A percentile compares a stretch with the other conserved stretches of the same genome.
Evolutionary conservation across 768 basidiomycete genomes (phyloP).

Genomic region (Dioszegia aurantiaca): DNA sequence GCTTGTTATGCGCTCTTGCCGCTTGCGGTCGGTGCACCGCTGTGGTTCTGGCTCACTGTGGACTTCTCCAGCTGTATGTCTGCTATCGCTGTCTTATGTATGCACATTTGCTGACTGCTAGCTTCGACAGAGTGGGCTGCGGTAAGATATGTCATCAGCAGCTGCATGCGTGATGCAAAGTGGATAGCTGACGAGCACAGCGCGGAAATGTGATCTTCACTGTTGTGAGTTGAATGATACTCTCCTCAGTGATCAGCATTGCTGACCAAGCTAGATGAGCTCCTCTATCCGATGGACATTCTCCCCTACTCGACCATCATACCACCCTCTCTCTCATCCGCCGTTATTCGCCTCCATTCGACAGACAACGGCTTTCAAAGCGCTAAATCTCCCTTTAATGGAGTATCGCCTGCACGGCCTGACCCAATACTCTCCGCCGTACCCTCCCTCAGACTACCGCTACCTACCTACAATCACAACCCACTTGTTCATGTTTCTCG

Average conservation of each 20-base stretch:
- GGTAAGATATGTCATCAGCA: neutral
- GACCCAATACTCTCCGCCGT: constrained; percentile 9
- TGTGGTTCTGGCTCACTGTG: constrained; percentile 9
- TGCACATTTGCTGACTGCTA: neutral
- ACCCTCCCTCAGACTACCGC: neutral
- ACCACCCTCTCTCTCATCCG: constrained; percentile 15
- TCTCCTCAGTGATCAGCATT: neutral
- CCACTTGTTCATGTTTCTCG: constrained; percentile 8
- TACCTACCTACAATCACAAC: neutral
- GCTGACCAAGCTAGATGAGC: neutral
- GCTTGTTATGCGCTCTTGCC: constrained; percentile 9
- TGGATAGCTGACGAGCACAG: neutral
- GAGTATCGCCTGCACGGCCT: constrained; percentile 13
- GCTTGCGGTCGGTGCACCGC: neutral
- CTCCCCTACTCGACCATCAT: constrained; percentile 6
- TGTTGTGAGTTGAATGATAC: neutral
- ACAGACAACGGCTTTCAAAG: constrained; percentile 14
- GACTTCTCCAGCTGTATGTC: neutral
- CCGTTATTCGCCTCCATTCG: constrained; percentile 3
- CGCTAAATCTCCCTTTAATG: constrained; percentile 17
- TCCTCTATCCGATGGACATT: constrained; percentile 19
- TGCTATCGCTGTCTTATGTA: neutral
- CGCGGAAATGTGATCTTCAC: constrained; percentile 3
- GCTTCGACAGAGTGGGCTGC: constrained; percentile 7
- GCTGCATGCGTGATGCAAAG: neutral